phyloP scores from a whole-genome alignment of 2,329 filamentous ascomycete genomes.

The Colletotrichum tabaci region DNA sequence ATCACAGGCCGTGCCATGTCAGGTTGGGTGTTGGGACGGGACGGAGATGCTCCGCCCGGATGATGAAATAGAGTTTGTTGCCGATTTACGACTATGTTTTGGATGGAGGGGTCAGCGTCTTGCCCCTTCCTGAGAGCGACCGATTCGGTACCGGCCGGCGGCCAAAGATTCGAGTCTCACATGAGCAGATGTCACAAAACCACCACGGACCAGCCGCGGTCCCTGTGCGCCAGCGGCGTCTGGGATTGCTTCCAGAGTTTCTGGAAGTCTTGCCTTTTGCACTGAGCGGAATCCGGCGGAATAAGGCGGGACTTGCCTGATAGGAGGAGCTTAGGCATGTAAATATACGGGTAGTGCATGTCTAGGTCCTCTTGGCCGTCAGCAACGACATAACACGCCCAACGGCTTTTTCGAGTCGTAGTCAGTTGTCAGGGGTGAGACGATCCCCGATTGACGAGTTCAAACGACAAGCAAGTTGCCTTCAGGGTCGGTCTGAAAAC shows the following conservation, averaged over 20 bases:
- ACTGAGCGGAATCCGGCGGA: neutral
- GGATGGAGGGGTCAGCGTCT: neutral
- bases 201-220: too few species aligned
- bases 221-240: too few species aligned
- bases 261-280: neutral
- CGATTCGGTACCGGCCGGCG: slow-evolving; percentile 11
- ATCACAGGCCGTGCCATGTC: neutral
- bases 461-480: neutral
- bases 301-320: neutral
- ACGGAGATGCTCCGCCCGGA: neutral
- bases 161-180: neutral
- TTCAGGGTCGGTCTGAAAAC: slow-evolving; percentile 14
- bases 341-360: too few species aligned
- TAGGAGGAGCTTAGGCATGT: too few species aligned
- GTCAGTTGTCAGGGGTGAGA: neutral
- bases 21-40: neutral
- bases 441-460: neutral
- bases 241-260: neutral
- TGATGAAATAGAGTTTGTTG: neutral
- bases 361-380: neutral
- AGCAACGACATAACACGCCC: neutral
- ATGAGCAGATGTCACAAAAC: too few species aligned
- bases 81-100: slow-evolving; percentile 1
- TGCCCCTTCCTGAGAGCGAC: neutral
- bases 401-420: slow-evolving; percentile 1